phyloP scores from a whole-genome alignment of 2,329 filamentous ascomycete species.

The Fusarium sp. region DNA sequence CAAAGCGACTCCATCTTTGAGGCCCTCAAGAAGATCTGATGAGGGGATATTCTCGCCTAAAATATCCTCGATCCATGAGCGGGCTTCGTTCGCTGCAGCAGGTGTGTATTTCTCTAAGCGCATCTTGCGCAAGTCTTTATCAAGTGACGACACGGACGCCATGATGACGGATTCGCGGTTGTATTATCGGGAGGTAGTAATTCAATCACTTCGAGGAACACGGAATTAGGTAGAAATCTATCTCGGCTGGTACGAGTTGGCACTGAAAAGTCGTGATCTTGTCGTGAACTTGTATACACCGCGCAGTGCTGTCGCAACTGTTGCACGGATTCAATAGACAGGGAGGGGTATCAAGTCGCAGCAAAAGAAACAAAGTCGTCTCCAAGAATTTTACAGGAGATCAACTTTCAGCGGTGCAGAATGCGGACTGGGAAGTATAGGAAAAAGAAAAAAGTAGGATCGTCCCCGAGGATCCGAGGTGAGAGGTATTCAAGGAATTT shows the following conservation, averaged over 20 bases:
- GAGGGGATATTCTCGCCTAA: constrained; percentile 79
- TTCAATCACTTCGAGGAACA: neutral
- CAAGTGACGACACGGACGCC: constrained; percentile 93
- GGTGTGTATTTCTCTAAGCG: constrained; percentile 95
- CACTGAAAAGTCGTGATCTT: neutral
- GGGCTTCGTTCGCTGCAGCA: constrained; percentile 85
- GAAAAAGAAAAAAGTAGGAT: constrained; percentile 9
- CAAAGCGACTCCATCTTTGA: constrained; percentile 91
- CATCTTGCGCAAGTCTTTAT: constrained; percentile 94
- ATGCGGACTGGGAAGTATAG: constrained; percentile 11
- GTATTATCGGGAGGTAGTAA: neutral
- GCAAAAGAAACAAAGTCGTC: constrained; percentile 15
- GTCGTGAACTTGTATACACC: constrained; percentile 1
- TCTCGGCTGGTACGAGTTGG: constrained; percentile 8
- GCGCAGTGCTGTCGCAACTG: constrained; percentile 7
- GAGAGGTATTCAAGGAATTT: constrained; percentile 25
- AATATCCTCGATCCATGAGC: constrained; percentile 85
- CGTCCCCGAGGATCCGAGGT: constrained; percentile 35
- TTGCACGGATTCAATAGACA: constrained; percentile 5
- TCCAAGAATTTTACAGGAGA: constrained; percentile 1
- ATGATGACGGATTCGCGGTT: constrained; percentile 60
- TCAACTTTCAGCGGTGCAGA: constrained; percentile 7
- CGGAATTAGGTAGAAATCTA: neutral
- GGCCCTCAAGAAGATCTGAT: constrained; percentile 82
- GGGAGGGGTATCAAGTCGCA: constrained; percentile 33